Evolutionary conservation across 371 early-diverging fungal genomes (phyloP).

Genomic region (Syncephalastrum contaminatum): DNA sequence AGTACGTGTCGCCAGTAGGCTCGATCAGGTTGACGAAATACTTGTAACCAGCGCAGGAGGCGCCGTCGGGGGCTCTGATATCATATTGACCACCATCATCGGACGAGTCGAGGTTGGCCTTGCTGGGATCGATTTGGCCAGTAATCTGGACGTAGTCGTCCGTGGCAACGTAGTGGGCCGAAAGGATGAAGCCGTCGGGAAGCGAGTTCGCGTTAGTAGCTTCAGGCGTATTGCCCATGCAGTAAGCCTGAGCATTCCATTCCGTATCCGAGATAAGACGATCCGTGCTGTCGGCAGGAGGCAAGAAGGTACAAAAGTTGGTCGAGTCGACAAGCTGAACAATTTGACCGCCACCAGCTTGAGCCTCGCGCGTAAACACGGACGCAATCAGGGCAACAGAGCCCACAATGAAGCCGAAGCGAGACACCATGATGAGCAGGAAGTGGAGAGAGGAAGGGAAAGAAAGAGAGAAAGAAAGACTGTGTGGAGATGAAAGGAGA

Average conservation of each 20-base stretch:
- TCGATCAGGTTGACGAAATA: slow-evolving; percentile 54
- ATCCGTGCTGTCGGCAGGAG: slow-evolving; percentile 36
- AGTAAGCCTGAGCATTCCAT: slow-evolving; percentile 51
- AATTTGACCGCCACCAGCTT: slow-evolving; percentile 26
- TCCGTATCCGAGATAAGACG: slow-evolving; percentile 45
- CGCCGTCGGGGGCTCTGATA: slow-evolving; percentile 43
- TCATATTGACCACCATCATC: slow-evolving; percentile 57
- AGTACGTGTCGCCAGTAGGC: slow-evolving; percentile 43
- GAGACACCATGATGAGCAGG: slow-evolving; percentile 4
- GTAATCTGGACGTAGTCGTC: slow-evolving; percentile 53
- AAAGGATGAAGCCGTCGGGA: slow-evolving; percentile 42
- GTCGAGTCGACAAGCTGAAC: slow-evolving; percentile 39
- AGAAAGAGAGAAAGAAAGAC: slow-evolving; percentile 4
- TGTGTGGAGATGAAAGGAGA: slow-evolving; percentile 3
- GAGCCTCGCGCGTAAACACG: background rate
- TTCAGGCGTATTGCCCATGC: slow-evolving; percentile 42
- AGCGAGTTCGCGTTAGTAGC: slow-evolving; percentile 38
- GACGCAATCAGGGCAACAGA: slow-evolving; percentile 5
- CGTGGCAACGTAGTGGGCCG: slow-evolving; percentile 43
- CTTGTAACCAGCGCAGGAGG: slow-evolving; percentile 47
- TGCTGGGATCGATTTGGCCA: slow-evolving; percentile 48
- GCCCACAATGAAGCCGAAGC: slow-evolving; percentile 9
- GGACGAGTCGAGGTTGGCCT: slow-evolving; percentile 30
- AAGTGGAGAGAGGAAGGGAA: slow-evolving; percentile 5
- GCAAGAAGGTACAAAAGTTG: slow-evolving; percentile 57